Percentiles rank a stretch among this genome's conserved stretches.
phyloP scores from a whole-genome alignment of 345 rosid genomes.

The Clarkia xantiana region DNA sequence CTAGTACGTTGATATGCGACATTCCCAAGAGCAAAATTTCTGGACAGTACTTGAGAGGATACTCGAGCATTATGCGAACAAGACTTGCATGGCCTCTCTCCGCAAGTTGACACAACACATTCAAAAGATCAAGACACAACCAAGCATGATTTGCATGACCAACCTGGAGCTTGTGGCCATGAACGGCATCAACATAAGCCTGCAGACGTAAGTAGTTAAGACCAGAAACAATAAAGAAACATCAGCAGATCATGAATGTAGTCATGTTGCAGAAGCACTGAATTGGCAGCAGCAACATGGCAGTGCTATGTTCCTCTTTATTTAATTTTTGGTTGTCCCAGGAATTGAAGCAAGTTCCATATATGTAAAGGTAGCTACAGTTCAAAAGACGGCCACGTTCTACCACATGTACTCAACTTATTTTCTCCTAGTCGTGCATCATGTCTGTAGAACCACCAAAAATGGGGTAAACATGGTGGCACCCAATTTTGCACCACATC shows the following conservation, averaged over 20 bases:
- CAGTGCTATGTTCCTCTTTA: not conserved
- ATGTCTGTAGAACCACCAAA: too few relatives aligned
- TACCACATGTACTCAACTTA: too few relatives aligned
- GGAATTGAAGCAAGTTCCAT: not conserved
- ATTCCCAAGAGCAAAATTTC: slow-evolving; percentile 80
- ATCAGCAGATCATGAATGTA: not conserved
- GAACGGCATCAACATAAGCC: slow-evolving; percentile 54
- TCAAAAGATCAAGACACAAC: slow-evolving; percentile 80
- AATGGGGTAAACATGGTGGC: too few relatives aligned
- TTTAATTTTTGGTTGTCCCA: not conserved
- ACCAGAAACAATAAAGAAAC: slow-evolving; percentile 4
- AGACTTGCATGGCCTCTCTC: slow-evolving; percentile 67
- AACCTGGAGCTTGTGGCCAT: slow-evolving; percentile 50
- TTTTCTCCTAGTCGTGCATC: too few relatives aligned
- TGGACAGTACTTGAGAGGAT: slow-evolving; percentile 77
- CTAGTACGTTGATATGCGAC: slow-evolving; percentile 58
- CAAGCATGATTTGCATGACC: slow-evolving; percentile 77
- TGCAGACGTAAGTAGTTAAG: slow-evolving; percentile 19
- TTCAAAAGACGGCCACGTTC: too few relatives aligned
- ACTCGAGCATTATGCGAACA: slow-evolving; percentile 56
- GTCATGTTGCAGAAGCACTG: too few relatives aligned
- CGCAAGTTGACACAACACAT: slow-evolving; percentile 75
- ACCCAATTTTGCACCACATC: too few relatives aligned
- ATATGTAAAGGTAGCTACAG: not conserved
- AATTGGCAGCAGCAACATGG: too few relatives aligned